Base-by-base conservation (phyloP, 108 stramenopile genomes). In the Licmophora abbreviata region DNA sequence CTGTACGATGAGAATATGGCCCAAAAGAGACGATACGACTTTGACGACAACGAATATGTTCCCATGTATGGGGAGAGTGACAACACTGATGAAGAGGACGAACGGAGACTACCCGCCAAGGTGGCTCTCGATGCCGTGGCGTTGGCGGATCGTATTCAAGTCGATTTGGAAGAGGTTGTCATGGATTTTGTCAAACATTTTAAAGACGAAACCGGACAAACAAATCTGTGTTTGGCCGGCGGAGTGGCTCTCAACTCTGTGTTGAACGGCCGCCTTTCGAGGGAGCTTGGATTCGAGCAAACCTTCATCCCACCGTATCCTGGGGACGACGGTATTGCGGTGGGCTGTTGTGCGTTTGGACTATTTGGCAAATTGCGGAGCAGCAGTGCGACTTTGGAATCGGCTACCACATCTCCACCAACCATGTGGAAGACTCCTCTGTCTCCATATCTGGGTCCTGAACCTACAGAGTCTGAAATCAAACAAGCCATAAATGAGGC, bases 201-300 rank as follows among this genome's bases (percentile, higher is more conserved):
- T 33, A 83, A 85, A 54, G 61, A 88, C 38, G 34, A 63, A 51
- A 94, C 91, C 4, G 90, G 88, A 1, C 68, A 86, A 56, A 60
- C 47, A 4, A 95, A 94, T 61, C 43, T 96, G 38, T 89, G 89
- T 47, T 55, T 97, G 42, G 77, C 90, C 8, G 95, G 95, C n/a
- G 94, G 95, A 8, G 96, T 97, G 8, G 93, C 80, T 2, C 56
- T 95, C 6, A 95, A 97, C 58, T 87, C 88, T 25, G 95, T 95
- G 21, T 66, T 95, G 44, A 96, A 96, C 60, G 94, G 95, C 20
- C 62, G 71, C 42, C 58, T 95, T 6, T 71, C 76, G 24, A 54
- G 83, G 47, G 87, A 92, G 52, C 67, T 85, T 18, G 90, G 88
- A 10, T 93, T 93, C 63, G 51, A 81, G 22, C 57, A 87, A 23